A percentile compares a stretch with the other conserved stretches of the same genome.
phyloP scores from a whole-genome alignment of 2,329 filamentous ascomycete species.

The Endoconidiophora laricicola region DNA sequence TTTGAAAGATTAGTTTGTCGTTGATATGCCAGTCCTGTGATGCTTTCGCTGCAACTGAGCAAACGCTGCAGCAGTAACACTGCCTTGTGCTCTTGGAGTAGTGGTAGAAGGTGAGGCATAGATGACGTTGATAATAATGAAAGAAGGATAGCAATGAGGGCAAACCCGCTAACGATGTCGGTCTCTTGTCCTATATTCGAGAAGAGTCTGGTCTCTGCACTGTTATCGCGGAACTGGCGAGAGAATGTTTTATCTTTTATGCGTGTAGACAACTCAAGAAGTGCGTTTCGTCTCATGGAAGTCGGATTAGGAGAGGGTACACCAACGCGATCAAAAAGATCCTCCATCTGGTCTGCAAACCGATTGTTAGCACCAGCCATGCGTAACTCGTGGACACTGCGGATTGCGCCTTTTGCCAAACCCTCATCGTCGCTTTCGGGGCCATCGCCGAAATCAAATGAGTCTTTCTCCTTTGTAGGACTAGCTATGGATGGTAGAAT shows the following conservation, averaged over 20 bases:
- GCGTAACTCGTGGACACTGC: slow-evolving; percentile 47
- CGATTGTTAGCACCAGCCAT: slow-evolving; percentile 50
- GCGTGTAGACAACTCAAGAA: slow-evolving; percentile 43
- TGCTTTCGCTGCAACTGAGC: slow-evolving; percentile 35
- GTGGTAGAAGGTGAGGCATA: slow-evolving; percentile 40
- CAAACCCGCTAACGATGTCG: slow-evolving; percentile 45
- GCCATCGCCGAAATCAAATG: slow-evolving; percentile 11
- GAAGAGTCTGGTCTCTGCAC: slow-evolving; percentile 52
- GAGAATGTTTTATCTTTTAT: slow-evolving; percentile 46
- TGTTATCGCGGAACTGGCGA: slow-evolving; percentile 56
- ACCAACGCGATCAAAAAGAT: slow-evolving; percentile 44
- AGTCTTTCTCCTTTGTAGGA: slow-evolving; percentile 10
- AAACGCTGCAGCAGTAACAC: slow-evolving; percentile 38
- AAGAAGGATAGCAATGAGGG: slow-evolving; percentile 45
- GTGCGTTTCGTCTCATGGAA: slow-evolving; percentile 38
- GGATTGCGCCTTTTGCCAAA: slow-evolving; percentile 33
- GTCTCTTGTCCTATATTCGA: slow-evolving; percentile 40
- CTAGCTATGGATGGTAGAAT: slow-evolving; percentile 6
- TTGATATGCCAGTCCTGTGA: slow-evolving; percentile 44
- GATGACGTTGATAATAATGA: slow-evolving; percentile 44
- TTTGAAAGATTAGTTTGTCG: slow-evolving; percentile 54
- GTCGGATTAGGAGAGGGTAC: slow-evolving; percentile 27
- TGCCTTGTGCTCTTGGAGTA: slow-evolving; percentile 38
- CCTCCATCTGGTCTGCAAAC: slow-evolving; percentile 48
- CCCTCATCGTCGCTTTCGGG: slow-evolving; percentile 25